Evolutionary conservation across 1,139 yeast genomes (phyloP), one percentile per base, ranked within the genome.

Genomic region (Sporopachydermia cereana): DNA sequence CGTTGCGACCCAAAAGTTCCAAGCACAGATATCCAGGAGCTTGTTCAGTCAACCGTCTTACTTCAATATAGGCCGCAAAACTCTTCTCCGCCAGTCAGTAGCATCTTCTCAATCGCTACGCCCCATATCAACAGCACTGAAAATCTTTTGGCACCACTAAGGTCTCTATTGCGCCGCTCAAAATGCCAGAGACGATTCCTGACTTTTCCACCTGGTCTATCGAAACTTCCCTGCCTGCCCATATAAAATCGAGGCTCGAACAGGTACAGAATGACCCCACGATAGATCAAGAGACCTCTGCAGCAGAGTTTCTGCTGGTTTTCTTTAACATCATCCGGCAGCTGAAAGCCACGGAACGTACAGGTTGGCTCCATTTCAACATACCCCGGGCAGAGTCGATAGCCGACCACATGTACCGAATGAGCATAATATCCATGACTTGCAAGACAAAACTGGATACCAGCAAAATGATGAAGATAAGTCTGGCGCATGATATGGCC

Each of bases 391-490:
- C 74, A 1, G 93, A 91, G 62, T 79, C 89, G 44, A 89, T 91
- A 47, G 74, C 89, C 17, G 98, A 91, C 62, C 99, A 91, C 62
- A 91, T 91, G 97, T 91, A 91, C 60, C 74, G 99, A 50, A 91
- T 93, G 97, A 79, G 89, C 3, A 69, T 89, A 41, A 78, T 89
- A 46, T 71, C 94, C 22, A 76, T 89, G 83, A 63, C 85, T 30
- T 72, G 84, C 39, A 81, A 84, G 53, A 63, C 78, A 45, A 51
- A 57, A 3, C 62, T 73, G 5, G 67, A 74, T 51, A 58, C 66
- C n/a, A 63, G 62, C 39, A 65, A 76, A 53, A 88, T 97, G 68
- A 83, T 80, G 45, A 82, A 84, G 61, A 88, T 91, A 45, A 88
- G 97, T 1, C 67, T 88, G 42, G 79, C 88, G 39, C 98, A 91